Evolutionary conservation across 108 stramenopile genomes (phyloP), one percentile per base, ranked within the genome.

Genomic region (Cyclotella atomus): DNA sequence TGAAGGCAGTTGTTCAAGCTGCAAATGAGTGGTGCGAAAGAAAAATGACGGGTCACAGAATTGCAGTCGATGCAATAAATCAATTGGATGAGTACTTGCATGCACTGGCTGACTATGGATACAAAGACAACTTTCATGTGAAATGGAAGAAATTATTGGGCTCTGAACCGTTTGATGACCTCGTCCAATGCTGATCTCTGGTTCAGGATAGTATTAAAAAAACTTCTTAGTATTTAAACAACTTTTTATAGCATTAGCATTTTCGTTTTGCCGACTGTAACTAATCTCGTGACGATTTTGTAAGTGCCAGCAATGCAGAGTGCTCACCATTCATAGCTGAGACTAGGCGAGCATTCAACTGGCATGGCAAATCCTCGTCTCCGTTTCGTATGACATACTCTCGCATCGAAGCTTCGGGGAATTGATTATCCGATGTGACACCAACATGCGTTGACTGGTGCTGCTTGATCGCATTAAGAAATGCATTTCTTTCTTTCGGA

Each of bases 311-410:
- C 16, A 87, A 36, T 24, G 84, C 28, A 29, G 56, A 57, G 10
- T 57, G 45, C 35, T 81, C 75, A 32, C 86, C 86, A 68, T 65
- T 36, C 66, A 68, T 57, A 46, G 79, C 65, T 23, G 87, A 78
- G 7, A 85, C 83, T 27, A 87, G 74, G 16, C 91, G 86, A 24
- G 91, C 89, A 56, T 79, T 76, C 62, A 95, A 59, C 62, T 95
- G 94, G 59, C 90, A 91, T 47, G 94, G 91, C 41, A 74, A 80
- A 7, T 63, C 60, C 6, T 81, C 77, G 49, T 92, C 86, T 14
- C 50, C 55, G 70, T 92, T 95, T 1, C 90, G 81, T 19, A 95
- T 63, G 3, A 92, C 76, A 72, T 95, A 95, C 63, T 92, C 91
- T n/a, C 91, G 82, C 59, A 89, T 73, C 17, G 75, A 55, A 27